These are phyloP conservation scores for Teratosphaeria pseudoeucalypti DNA, from an alignment of 2,329 filamentous ascomycete species.

Conservation along the genomic window DNA sequence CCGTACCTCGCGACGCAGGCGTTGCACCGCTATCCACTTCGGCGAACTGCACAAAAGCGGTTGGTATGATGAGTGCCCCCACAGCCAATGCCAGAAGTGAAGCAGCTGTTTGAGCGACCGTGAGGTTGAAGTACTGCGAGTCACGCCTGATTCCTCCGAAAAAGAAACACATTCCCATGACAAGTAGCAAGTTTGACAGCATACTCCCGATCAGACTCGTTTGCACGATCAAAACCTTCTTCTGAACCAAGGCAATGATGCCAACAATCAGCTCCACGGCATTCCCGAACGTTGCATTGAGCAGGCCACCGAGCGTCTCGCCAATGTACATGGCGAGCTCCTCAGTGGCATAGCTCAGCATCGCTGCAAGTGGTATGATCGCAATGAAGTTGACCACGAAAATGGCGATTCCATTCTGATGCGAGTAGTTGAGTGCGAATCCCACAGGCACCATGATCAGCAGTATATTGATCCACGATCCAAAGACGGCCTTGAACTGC, in stretches of 20 bases:
- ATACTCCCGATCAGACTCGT: slow-evolving; percentile 88
- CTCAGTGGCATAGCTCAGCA: slow-evolving; percentile 82
- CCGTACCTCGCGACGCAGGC: slow-evolving; percentile 56
- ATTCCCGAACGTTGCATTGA: slow-evolving; percentile 83
- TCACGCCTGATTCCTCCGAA: slow-evolving; percentile 69
- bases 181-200: slow-evolving; percentile 77
- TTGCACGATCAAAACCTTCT: slow-evolving; percentile 75
- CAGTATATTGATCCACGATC: slow-evolving; percentile 79
- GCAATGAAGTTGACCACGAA: slow-evolving; percentile 92
- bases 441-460: slow-evolving; percentile 69
- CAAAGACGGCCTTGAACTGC: slow-evolving; percentile 65
- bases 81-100: slow-evolving; percentile 71
- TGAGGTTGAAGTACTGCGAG: slow-evolving; percentile 76
- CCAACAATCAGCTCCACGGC: slow-evolving; percentile 47
- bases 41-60: slow-evolving; percentile 45
- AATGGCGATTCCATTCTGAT: slow-evolving; percentile 45
- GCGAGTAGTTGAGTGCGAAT: slow-evolving; percentile 57
- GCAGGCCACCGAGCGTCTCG: slow-evolving; percentile 75
- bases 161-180: slow-evolving; percentile 89
- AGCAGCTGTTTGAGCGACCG: slow-evolving; percentile 80
- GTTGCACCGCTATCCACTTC: slow-evolving; percentile 18
- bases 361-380: slow-evolving; percentile 78
- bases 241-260: slow-evolving; percentile 66
- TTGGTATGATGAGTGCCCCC: slow-evolving; percentile 76
- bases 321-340: slow-evolving; percentile 70